phyloP scores from a whole-genome alignment of 2,329 filamentous ascomycete species.

The Epichloe hybrida region DNA sequence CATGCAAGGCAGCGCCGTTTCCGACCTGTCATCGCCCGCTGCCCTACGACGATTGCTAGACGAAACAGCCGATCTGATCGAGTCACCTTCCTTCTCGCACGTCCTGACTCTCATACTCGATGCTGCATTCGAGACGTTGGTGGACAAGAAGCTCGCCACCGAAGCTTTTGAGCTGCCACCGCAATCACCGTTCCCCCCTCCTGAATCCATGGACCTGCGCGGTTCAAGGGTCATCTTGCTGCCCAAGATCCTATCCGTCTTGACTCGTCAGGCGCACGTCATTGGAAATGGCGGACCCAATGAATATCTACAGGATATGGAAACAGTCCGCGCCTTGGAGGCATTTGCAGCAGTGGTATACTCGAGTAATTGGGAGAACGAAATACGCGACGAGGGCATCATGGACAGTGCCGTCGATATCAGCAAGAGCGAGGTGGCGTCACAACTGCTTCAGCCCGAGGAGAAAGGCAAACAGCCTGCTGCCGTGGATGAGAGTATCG shows the following conservation, averaged over 20 bases:
- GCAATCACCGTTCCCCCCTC: slow-evolving; percentile 22
- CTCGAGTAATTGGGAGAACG: slow-evolving; percentile 66
- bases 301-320: slow-evolving; percentile 61
- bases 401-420: slow-evolving; percentile 25
- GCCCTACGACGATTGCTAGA: slow-evolving; percentile 76
- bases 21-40: slow-evolving; percentile 33
- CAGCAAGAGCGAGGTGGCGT: slow-evolving; percentile 12
- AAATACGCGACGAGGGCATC: slow-evolving; percentile 39
- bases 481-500: slow-evolving; percentile 24
- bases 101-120: slow-evolving; percentile 81
- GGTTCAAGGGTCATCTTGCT: slow-evolving; percentile 53
- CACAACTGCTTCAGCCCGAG: slow-evolving; percentile 4
- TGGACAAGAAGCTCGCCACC: slow-evolving; percentile 67
- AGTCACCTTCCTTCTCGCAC: slow-evolving; percentile 80
- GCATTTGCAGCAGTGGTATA: slow-evolving; percentile 81
- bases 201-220: slow-evolving; percentile 38
- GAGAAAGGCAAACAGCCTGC: slow-evolving; percentile 23
- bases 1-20: slow-evolving; percentile 18
- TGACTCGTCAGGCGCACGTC: slow-evolving; percentile 79
- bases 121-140: slow-evolving; percentile 68
- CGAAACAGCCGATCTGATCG: slow-evolving; percentile 89
- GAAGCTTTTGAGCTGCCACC: slow-evolving; percentile 55
- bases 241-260: slow-evolving; percentile 77
- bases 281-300: slow-evolving; percentile 70
- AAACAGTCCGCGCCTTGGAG: slow-evolving; percentile 61